phyloP scores from a whole-genome alignment of 2,329 filamentous ascomycete species.

The Aspergillus sclerotialis region DNA sequence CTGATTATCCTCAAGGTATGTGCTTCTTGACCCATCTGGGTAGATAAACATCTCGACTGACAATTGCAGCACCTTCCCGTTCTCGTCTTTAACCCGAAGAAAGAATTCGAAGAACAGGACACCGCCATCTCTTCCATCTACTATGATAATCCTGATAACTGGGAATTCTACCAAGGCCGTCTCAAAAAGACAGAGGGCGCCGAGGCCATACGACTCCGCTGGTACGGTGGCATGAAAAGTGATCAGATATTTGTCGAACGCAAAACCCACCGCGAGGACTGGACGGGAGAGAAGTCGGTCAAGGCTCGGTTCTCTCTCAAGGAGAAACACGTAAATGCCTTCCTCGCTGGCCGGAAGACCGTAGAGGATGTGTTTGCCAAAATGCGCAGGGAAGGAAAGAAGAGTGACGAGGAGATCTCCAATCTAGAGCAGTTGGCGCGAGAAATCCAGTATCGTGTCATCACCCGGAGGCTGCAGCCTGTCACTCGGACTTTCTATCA shows the following conservation, averaged over 20 bases:
- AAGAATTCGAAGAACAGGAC: conserved; percentile 87
- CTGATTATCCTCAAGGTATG: conserved; percentile 82
- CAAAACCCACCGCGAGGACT: conserved; percentile 97
- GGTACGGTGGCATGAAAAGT: conserved; percentile 95
- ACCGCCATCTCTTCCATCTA: conserved; percentile 97
- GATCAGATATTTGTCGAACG: conserved; percentile 96
- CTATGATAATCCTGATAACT: conserved; percentile 89
- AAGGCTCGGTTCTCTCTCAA: conserved; percentile 93
- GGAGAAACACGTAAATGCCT: conserved; percentile 95
- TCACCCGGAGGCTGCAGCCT: conserved; percentile 78
- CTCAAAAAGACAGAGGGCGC: conserved; percentile 97
- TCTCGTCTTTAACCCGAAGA: conserved; percentile 92
- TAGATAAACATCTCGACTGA: conserved; percentile 2
- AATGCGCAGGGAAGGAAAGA: conserved; percentile 90
- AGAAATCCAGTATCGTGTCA: conserved; percentile 88
- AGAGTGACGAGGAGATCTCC: conserved; percentile 82
- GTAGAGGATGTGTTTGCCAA: conserved; percentile 93
- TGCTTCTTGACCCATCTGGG: conserved; percentile 3
- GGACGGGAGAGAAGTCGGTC: conserved; percentile 98
- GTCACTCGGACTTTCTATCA: conserved; percentile 97
- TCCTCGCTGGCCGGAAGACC: conserved; percentile 74
- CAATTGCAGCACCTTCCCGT: conserved; percentile 70
- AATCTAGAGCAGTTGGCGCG: conserved; percentile 80
- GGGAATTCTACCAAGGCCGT: conserved; percentile 89
- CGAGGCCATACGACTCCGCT: conserved; percentile 89